Conservation (phyloP, 306 rosid genomes). For the Abrus pulchellus region DNA sequence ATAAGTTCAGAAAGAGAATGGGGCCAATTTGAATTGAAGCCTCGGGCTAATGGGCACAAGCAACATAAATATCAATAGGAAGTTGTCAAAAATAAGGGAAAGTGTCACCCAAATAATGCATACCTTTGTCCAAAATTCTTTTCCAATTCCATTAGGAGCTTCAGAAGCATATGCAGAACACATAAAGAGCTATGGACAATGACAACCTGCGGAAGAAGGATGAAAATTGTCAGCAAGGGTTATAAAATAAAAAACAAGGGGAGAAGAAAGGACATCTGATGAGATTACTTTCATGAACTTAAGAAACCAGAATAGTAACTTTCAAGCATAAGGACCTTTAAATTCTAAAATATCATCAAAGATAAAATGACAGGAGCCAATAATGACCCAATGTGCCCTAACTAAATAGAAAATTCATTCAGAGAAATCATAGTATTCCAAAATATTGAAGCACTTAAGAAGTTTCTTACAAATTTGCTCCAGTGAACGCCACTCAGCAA, state of each 20-base stretch:
- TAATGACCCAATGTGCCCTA: slow-evolving; percentile 16
- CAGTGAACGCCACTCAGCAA: too few relatives aligned
- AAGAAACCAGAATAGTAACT: slow-evolving; percentile 21
- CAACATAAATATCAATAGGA: slow-evolving; percentile 33
- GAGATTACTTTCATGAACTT: slow-evolving; percentile 28
- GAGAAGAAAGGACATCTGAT: slow-evolving; percentile 29
- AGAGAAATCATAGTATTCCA: not conserved
- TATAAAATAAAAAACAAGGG: slow-evolving; percentile 23
- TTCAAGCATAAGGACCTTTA: slow-evolving; percentile 22
- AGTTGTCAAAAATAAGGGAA: slow-evolving; percentile 32
- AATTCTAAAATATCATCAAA: not conserved
- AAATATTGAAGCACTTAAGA: too few relatives aligned
- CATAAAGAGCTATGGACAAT: slow-evolving; percentile 73
- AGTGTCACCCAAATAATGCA: slow-evolving; percentile 23
- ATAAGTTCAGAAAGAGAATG: slow-evolving; percentile 37
- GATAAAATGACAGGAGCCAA: slow-evolving; percentile 38
- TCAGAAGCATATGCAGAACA: slow-evolving; percentile 73
- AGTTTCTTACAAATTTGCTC: too few relatives aligned
- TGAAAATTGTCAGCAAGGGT: slow-evolving; percentile 43
- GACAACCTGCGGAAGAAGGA: slow-evolving; percentile 61
- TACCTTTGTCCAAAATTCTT: slow-evolving; percentile 74
- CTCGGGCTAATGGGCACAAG: slow-evolving; percentile 12
- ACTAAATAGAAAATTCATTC: slow-evolving; percentile 11
- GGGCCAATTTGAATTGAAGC: slow-evolving; percentile 25
- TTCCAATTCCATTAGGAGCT: slow-evolving; percentile 62